Evolutionary conservation across 1,139 yeast species (phyloP), one percentile per base, ranked within the genome.

Genomic region (Yamadazyma atlantica): DNA sequence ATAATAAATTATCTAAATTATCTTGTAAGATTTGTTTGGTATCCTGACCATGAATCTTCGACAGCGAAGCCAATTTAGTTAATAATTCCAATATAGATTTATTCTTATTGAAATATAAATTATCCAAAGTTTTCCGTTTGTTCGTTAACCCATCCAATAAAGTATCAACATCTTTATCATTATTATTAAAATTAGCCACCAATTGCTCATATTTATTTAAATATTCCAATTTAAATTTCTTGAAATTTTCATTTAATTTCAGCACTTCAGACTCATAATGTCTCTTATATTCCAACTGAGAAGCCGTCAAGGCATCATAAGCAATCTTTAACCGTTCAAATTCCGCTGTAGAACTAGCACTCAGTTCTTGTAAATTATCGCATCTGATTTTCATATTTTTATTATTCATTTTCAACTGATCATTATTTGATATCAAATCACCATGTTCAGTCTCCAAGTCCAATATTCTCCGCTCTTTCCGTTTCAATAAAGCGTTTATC

Each of bases 401-500:
- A 39, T 70, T 66, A 43, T 71, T 74, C 49, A 73, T 66, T 37
- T 66, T 67, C 39, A 74, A 57, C 12, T 66, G 56, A 43, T 78
- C 80, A 35, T 71, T 67, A 11, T 64, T 58, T 10, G 74, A 63
- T 33, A 66, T 57, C 17, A 77, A 50, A 13, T 74, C 77, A 35
- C 68, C 69, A 45, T 73, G 61, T 50, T 79, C 80, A 30, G 64
- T 65, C 54, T 84, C 88, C 49, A 82, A 58, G 51, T 82, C 89
- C 29, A 66, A 51, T 32, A 83, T 73, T 42, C 86, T 63, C 42
- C 88, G 67, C 51, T 82, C 83, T 53, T 82, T 82, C 42, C 89
- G 63, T 46, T 73, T 79, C 46, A 82, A 61, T 45, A 82, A 58
- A 0, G 86, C 80, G 48, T 73, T 77, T 31, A 82, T 67, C 64